Evolutionary conservation across 1,139 yeast species (phyloP).

Genomic region (Debaryomycetaceae sp.): DNA sequence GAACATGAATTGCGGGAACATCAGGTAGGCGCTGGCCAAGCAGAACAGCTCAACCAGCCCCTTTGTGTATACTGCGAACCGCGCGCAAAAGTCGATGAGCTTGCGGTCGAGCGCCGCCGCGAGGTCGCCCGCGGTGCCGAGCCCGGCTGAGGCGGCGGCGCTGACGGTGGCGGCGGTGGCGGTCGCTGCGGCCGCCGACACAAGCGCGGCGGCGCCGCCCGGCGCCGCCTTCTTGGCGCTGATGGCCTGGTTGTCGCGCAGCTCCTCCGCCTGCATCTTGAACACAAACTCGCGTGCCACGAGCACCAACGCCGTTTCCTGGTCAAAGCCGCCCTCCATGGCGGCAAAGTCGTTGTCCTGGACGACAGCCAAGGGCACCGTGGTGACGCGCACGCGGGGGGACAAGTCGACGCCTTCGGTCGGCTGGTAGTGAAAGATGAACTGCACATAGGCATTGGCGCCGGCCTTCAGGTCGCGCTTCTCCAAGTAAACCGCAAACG

Average conservation of each 20-base stretch:
- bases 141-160: constrained; percentile 37
- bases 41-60: constrained; percentile 75
- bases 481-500: constrained; percentile 57
- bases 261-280: constrained; percentile 33
- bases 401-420: constrained; percentile 30
- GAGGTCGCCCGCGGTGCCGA: constrained; percentile 58
- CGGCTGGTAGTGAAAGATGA: constrained; percentile 69
- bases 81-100: constrained; percentile 76
- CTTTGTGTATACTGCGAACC: constrained; percentile 83
- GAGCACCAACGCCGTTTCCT: constrained; percentile 65
- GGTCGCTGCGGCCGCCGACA: constrained; percentile 19
- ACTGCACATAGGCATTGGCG: constrained; percentile 51
- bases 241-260: constrained; percentile 9
- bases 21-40: constrained; percentile 69
- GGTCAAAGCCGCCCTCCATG: constrained; percentile 52
- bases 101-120: constrained; percentile 84
- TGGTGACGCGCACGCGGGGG: constrained; percentile 46
- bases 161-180: constrained; percentile 40
- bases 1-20: constrained; percentile 72
- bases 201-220: constrained; percentile 13
- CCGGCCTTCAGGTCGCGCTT: constrained; percentile 33
- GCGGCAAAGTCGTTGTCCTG: constrained; percentile 40
- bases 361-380: constrained; percentile 38
- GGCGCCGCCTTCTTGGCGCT: constrained; percentile 1
- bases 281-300: constrained; percentile 51